phyloP scores from a whole-genome alignment of 139 green algal genomes.

The Pleodorina starrii region DNA sequence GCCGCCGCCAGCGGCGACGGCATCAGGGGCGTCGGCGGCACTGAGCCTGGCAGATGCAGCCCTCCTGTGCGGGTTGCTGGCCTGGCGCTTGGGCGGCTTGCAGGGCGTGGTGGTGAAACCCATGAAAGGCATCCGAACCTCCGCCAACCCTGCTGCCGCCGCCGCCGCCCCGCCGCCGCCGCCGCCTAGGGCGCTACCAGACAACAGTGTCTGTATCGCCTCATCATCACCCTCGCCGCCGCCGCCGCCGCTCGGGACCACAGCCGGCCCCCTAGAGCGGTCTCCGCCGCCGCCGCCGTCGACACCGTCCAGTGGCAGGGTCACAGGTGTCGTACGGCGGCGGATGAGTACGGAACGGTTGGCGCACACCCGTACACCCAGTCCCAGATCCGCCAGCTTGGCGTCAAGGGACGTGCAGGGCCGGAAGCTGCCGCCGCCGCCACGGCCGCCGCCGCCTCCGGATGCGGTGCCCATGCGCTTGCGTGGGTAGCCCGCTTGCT shows the following conservation, averaged over 20 bases:
- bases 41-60: background rate
- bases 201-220: background rate
- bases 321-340: background rate
- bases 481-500: background rate
- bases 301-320: too few relatives aligned
- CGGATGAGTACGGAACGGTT: slow-evolving; percentile 18
- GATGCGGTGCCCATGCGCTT: background rate
- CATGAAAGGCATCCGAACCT: slow-evolving; percentile 6
- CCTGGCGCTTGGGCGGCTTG: background rate
- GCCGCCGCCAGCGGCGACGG: background rate
- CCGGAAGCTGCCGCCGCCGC: background rate
- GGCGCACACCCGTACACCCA: background rate
- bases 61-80: background rate
- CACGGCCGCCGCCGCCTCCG: too few relatives aligned
- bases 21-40: background rate
- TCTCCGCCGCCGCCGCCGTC: background rate
- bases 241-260: background rate
- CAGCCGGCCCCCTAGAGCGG: background rate
- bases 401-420: background rate
- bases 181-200: background rate
- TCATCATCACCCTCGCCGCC: background rate
- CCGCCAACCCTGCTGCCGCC: background rate
- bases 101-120: slow-evolving; percentile 12
- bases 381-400: slow-evolving; percentile 32
- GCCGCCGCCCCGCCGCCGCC: background rate